A percentile compares a stretch with the other conserved stretches of the same genome.
Conservation (phyloP, 495 filamentous ascomycete species). For the Talaromyces ruber region DNA sequence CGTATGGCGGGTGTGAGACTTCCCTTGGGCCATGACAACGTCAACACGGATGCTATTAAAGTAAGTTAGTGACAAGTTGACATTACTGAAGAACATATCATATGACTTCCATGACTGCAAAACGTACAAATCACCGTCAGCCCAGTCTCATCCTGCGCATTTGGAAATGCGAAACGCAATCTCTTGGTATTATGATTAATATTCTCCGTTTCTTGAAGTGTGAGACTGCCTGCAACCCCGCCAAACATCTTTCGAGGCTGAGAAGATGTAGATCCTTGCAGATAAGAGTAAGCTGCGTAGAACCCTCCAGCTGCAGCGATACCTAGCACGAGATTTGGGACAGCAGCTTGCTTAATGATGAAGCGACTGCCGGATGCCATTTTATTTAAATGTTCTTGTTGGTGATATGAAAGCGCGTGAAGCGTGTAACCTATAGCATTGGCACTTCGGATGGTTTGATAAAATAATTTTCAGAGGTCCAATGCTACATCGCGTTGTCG, state of each 20-base stretch:
- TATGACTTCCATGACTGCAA: not conserved
- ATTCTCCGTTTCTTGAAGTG: conserved; percentile 16
- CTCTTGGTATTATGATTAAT: conserved; percentile 61
- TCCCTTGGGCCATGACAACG: conserved; percentile 39
- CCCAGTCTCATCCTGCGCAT: conserved; percentile 38
- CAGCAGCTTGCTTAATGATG: not conserved
- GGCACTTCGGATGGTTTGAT: not conserved
- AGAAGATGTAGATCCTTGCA: not conserved
- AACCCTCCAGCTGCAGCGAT: not conserved
- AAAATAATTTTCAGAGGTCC: not conserved
- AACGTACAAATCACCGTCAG: conserved; percentile 43
- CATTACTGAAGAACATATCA: not conserved
- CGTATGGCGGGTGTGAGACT: conserved; percentile 35
- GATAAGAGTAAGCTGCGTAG: conserved; percentile 3
- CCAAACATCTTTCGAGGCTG: not conserved
- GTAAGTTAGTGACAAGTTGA: not conserved
- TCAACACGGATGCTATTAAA: conserved; percentile 42
- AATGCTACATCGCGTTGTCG: not conserved
- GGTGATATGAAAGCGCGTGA: not conserved
- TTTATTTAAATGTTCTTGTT: not conserved
- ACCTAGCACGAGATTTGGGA: not conserved
- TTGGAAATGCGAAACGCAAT: conserved; percentile 53
- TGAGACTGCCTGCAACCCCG: not conserved
- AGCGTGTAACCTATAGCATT: too few species aligned
- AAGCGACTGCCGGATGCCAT: not conserved